Evolutionary conservation across 2,329 filamentous ascomycete species (phyloP), one percentile per base, ranked within the genome.

Genomic region (Cladosporium phlei): DNA sequence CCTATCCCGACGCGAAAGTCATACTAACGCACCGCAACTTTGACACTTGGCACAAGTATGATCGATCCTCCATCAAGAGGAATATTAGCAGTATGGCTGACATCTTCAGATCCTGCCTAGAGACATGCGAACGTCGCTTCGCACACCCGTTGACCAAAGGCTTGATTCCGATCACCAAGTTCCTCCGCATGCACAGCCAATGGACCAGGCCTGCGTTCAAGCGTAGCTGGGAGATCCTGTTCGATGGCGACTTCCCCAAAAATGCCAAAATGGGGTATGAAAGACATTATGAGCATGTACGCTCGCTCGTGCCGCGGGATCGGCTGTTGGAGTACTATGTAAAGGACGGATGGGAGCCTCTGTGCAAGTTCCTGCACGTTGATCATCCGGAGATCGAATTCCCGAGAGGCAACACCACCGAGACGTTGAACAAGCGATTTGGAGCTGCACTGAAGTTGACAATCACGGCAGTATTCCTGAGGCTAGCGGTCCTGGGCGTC

Each of bases 21-120:
- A 40, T 57, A 16, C 39, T 57, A 10, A 79, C 79, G 35, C 78
- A 84, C 12, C 82, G 78, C 60, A 80, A 85, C 69, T 37, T 57
- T 2, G 56, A 62, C 3, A 20, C 38, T 0, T 66, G 62, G 61
- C 56, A 53, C 35, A 21, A 49, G 34, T 47, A 32, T 22, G 27
- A 25, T 8, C 17, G n/a, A n/a, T n/a, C n/a, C n/a, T n/a, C n/a
- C n/a, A n/a, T n/a, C n/a, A n/a, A n/a, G n/a, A n/a, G n/a, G n/a
- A n/a, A n/a, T n/a, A n/a, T n/a, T n/a, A n/a, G n/a, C n/a, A n/a
- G n/a, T n/a, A n/a, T n/a, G n/a, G n/a, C n/a, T n/a, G n/a, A n/a
- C n/a, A n/a, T n/a, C n/a, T n/a, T n/a, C 21, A 43, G 40, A 19
- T 44, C 40, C 6, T 44, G 40, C 12, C 29, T 44, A 2, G 40